Percentiles rank a stretch among this genome's conserved stretches.
phyloP scores from a whole-genome alignment of 352 stramenopile genomes.

The Globisporangium mamillatum region DNA sequence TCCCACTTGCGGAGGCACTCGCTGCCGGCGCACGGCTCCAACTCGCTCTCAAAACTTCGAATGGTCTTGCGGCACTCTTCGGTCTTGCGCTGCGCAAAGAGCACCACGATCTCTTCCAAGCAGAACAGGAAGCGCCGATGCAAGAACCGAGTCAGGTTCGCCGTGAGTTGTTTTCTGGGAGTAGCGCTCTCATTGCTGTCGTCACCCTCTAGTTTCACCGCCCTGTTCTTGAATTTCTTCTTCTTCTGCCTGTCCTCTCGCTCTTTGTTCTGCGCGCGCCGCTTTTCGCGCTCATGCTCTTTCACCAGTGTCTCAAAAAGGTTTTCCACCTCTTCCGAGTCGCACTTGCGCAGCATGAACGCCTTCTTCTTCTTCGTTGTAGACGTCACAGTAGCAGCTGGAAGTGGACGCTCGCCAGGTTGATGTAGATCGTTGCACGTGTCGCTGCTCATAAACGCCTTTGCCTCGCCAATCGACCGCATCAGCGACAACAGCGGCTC shows the following conservation, averaged over 20 bases:
- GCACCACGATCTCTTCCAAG: conserved; percentile 67
- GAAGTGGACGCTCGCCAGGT: conserved; percentile 40
- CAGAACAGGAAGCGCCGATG: conserved; percentile 81
- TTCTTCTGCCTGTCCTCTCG: conserved; percentile 22
- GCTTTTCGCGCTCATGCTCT: conserved; percentile 22
- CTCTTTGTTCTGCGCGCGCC: conserved; percentile 10
- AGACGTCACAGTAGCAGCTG: not conserved
- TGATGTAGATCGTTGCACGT: conserved; percentile 55
- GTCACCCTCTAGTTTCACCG: not conserved
- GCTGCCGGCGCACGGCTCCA: conserved; percentile 49
- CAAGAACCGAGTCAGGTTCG: conserved; percentile 55
- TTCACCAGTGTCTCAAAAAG: conserved; percentile 55
- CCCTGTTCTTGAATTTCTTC: conserved; percentile 22
- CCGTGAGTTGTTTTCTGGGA: conserved; percentile 1
- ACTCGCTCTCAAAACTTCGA: conserved; percentile 38
- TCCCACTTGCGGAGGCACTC: conserved; percentile 61
- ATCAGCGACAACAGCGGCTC: conserved; percentile 47
- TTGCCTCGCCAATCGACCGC: conserved; percentile 35
- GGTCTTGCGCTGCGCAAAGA: conserved; percentile 72
- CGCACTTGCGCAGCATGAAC: conserved; percentile 48
- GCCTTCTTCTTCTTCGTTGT: conserved; percentile 14
- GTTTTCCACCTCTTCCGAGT: conserved; percentile 50
- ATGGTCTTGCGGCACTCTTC: conserved; percentile 55
- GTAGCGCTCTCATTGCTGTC: not conserved
- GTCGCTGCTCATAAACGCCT: conserved; percentile 65